Percentiles rank a stretch among this genome's conserved stretches.
phyloP scores from a whole-genome alignment of 495 filamentous ascomycete species.

The Lophium mytilinum region DNA sequence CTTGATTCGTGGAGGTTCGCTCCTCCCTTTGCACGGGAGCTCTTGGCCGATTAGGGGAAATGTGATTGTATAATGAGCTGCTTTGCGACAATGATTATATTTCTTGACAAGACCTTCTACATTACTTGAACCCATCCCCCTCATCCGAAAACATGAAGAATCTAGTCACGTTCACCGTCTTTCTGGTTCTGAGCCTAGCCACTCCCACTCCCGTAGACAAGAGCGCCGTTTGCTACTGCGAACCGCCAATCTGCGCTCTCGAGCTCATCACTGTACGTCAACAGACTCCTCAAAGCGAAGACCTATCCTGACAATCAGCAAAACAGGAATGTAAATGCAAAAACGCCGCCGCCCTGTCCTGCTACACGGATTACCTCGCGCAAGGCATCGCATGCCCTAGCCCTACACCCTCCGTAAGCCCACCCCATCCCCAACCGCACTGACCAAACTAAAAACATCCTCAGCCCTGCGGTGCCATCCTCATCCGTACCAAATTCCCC shows the following conservation, averaged over 20 bases:
- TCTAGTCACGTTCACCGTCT: too few species aligned
- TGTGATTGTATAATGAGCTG: too few species aligned
- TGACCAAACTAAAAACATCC: too few species aligned
- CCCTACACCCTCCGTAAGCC: slow-evolving; percentile 5
- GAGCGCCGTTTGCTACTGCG: not conserved
- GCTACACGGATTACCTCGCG: slow-evolving; percentile 6
- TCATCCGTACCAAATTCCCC: not conserved
- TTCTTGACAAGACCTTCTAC: too few species aligned
- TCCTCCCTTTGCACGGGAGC: too few species aligned
- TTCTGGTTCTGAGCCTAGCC: too few species aligned
- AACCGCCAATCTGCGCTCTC: not conserved
- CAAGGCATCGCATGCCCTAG: slow-evolving; percentile 7
- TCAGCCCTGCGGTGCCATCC: not conserved
- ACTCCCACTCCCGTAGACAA: too few species aligned
- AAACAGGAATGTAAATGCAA: slow-evolving; percentile 17
- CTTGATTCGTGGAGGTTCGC: too few species aligned
- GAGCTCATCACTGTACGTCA: not conserved
- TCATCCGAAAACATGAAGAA: too few species aligned
- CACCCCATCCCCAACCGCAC: not conserved
- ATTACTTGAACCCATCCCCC: too few species aligned
- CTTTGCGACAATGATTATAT: too few species aligned
- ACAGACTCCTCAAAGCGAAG: not conserved
- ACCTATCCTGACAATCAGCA: not conserved
- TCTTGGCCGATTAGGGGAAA: too few species aligned
- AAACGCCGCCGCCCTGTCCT: slow-evolving; percentile 8